Evolutionary conservation across 345 rosid species (phyloP).

Genomic region (Stellera chamaejasme): DNA sequence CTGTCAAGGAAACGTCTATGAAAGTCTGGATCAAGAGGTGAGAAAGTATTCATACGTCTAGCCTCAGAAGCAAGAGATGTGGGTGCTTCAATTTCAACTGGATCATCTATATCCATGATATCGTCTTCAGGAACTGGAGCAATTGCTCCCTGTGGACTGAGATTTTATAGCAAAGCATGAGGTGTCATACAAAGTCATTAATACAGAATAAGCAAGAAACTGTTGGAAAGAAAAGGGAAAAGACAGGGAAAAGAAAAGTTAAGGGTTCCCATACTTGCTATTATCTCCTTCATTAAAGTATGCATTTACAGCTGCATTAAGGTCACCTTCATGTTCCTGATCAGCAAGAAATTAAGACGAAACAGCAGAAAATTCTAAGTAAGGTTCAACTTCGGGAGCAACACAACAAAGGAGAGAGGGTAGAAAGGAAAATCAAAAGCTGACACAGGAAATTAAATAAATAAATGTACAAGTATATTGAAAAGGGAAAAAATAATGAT

Average conservation of each 20-base stretch:
- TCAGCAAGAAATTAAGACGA: slow-evolving; percentile 9
- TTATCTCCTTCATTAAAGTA: slow-evolving; percentile 84
- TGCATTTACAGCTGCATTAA: slow-evolving; percentile 90
- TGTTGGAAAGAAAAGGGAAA: neutral
- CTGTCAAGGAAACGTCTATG: slow-evolving; percentile 32
- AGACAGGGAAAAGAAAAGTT: slow-evolving; percentile 1
- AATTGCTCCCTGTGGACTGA: slow-evolving; percentile 29
- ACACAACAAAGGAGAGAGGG: neutral
- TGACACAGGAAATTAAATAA: neutral
- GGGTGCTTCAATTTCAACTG: slow-evolving; percentile 27
- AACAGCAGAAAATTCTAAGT: slow-evolving; percentile 9
- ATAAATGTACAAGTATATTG: neutral
- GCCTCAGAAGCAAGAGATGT: slow-evolving; percentile 28
- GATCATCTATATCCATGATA: slow-evolving; percentile 85
- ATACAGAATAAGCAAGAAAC: neutral
- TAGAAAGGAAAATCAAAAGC: neutral
- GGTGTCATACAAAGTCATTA: neutral
- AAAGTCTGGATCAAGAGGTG: slow-evolving; percentile 41
- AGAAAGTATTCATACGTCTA: slow-evolving; percentile 28
- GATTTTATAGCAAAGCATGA: slow-evolving; percentile 4
- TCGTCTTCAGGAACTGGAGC: slow-evolving; percentile 41
- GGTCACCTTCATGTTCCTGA: slow-evolving; percentile 89
- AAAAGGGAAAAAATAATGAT: neutral
- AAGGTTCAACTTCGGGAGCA: neutral
- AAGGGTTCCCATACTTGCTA: slow-evolving; percentile 30